Base-by-base conservation (phyloP, 768 basidiomycete genomes). In the Exidia glandulosa region DNA sequence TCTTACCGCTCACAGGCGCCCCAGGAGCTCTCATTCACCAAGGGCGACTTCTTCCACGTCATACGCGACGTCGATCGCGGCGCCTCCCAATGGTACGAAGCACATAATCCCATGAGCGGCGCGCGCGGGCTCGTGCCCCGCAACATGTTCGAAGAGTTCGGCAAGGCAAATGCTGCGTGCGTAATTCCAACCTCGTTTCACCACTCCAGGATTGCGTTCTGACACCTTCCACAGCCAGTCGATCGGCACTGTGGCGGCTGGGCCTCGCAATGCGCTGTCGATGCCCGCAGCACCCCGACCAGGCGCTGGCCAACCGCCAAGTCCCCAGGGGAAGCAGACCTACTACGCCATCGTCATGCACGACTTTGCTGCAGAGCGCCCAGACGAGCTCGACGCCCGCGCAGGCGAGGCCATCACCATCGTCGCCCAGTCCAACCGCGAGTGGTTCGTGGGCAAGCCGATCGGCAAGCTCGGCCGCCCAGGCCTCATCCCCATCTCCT, bases 361-460 rank as follows among this genome's bases (percentile, higher is more conserved):
- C 68, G 94, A 98, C 68, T 99, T 99, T 66, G 71, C 77, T 13
- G 94, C 96, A n/a, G 96, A 99, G 72, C 83, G 96, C 50, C 82
- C 90, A 3, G 96, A 99, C 70, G 96, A 99, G 68, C 84, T 99
- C 52, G 94, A 95, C 62, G 95, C 95, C 1, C 93, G 88, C 67
- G 82, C 86, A 0, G 95, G 94, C 34, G 96, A 99, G 67, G 81
- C 90, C 7, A 90, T 99, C 69, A 89, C 94, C 19, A 92, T 99
- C 62, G 96, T 98, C 60, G 96, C 96, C 0, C 96, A 98, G 72
- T 97, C 94, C n/a, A 99, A 98, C 69, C 91, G 93, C 64, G 96
- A 99, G 72, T 99, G 96, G 96, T 98, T 97, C 72, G 96, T 99
- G 55, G 96, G 96, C 30, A 99, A 99, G 73, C 93, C 95, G 13